Evolutionary conservation across 2,329 filamentous ascomycete species (phyloP), one percentile per base, ranked within the genome.

Genomic region (Sporothrix schenckii): DNA sequence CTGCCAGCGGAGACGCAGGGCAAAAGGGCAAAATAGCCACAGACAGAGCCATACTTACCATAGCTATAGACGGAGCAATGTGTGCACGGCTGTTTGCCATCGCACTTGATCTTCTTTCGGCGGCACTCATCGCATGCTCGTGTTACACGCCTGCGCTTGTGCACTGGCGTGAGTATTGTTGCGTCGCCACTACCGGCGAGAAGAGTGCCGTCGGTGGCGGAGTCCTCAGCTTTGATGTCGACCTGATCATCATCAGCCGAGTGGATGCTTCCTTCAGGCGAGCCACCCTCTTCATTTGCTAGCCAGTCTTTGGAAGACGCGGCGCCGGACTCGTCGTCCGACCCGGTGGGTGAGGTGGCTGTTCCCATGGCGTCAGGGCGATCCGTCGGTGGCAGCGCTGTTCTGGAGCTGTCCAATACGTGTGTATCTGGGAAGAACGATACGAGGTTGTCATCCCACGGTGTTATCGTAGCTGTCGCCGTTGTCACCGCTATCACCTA

Each of bases 1-100:
- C 39, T 2, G 39, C 14, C 39, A 5, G 21, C 6, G 21, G 11
- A 39, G 19, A 50, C 14, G 19, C 34, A 34, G 34, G 10, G 34
- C n/a, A 4, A 24, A 24, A n/a, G 2, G 34, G 49, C 7, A 44
- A 13, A 13, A n/a, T n/a, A 61, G n/a, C 30, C 50, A 52, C 41
- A 67, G 7, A 11, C 6, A n/a, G 16, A 39, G 7, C 2, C 13
- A 16, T 4, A 21, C 70, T 49, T 49, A 74, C 95, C 94, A 84
- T 99, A 99, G 79, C 93, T 97, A 80, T 99, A 99, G 66, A 98
- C 93, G 13, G 94, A 97, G 80, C 95, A 99, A 80, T 98, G 95
- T 0, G 94, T 97, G 80, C 92, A 95, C 11, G 92, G 92, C 78
- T 94, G 91, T 79, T 93, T 93, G 75, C 91, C 92, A 78, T 94